These are phyloP conservation scores for Fusarium azukiicola DNA, from an alignment of 2,329 filamentous ascomycete genomes.

Conservation along the genomic window DNA sequence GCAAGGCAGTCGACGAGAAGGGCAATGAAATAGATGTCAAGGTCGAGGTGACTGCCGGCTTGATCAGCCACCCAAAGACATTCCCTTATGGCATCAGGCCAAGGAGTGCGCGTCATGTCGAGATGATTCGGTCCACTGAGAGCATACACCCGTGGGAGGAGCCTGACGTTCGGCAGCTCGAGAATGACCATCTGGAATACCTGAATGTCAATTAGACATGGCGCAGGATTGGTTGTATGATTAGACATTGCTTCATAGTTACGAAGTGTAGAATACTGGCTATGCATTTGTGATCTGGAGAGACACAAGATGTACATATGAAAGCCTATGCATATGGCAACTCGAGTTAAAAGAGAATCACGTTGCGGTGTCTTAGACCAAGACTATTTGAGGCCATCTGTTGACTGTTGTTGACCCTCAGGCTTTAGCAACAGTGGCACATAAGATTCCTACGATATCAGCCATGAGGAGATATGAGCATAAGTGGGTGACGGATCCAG, in stretches of 20 bases:
- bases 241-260: neutral
- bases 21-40: slow-evolving; percentile 46
- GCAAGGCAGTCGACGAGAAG: slow-evolving; percentile 46
- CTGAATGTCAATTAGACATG: neutral
- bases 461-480: neutral
- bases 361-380: too few species aligned
- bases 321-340: neutral
- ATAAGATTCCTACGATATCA: neutral
- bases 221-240: neutral
- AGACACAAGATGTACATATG: neutral
- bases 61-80: slow-evolving; percentile 41
- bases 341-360: neutral
- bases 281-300: neutral
- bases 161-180: slow-evolving; percentile 39
- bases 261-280: too few species aligned
- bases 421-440: too few species aligned
- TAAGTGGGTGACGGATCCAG: neutral
- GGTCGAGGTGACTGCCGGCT: slow-evolving; percentile 40
- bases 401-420: neutral
- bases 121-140: slow-evolving; percentile 45
- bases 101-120: slow-evolving; percentile 41
- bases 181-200: slow-evolving; percentile 14
- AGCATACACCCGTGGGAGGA: slow-evolving; percentile 52
- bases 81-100: slow-evolving; percentile 47
- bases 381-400: too few species aligned